Evolutionary conservation across 2,329 filamentous ascomycete genomes (phyloP).

Genomic region (Exophiala xenobiotica): DNA sequence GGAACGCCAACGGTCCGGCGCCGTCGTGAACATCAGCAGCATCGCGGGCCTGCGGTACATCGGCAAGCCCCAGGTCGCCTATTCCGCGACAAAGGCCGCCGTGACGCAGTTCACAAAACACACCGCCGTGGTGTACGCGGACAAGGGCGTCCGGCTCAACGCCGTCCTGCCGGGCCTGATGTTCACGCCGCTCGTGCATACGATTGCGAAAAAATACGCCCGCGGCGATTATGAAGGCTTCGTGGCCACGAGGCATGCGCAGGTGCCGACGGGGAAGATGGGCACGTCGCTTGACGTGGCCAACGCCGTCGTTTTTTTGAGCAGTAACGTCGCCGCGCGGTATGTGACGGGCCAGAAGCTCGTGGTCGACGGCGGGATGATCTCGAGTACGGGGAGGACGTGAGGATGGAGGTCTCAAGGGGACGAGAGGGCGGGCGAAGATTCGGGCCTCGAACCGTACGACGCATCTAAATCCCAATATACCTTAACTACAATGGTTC

Average conservation of each 20-base stretch:
- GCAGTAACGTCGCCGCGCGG: constrained; percentile 53
- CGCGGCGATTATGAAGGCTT: constrained; percentile 52
- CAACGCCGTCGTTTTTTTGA: constrained; percentile 57
- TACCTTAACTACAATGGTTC: no score
- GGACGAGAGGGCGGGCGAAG: no score
- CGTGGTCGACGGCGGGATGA: constrained; percentile 49
- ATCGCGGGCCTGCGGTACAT: constrained; percentile 56
- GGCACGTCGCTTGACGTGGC: constrained; percentile 62
- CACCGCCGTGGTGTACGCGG: constrained; percentile 49
- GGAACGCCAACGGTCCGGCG: constrained; percentile 48
- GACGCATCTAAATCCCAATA: no score
- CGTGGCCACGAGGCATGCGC: constrained; percentile 51
- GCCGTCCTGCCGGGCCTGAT: constrained; percentile 58
- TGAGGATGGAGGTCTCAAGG: constrained; percentile 7
- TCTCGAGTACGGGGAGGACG: constrained; percentile 29
- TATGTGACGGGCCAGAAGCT: constrained; percentile 62
- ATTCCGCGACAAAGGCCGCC: constrained; percentile 51
- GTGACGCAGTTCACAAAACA: constrained; percentile 50
- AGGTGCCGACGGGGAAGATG: constrained; percentile 61
- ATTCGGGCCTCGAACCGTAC: no score
- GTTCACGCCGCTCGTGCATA: constrained; percentile 53
- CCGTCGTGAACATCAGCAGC: constrained; percentile 51
- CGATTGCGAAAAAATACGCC: constrained; percentile 47
- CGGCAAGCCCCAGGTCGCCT: constrained; percentile 51
- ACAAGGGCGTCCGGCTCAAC: constrained; percentile 52